phyloP scores from a whole-genome alignment of 352 stramenopile genomes.

The Thraustochytrium sp. region DNA sequence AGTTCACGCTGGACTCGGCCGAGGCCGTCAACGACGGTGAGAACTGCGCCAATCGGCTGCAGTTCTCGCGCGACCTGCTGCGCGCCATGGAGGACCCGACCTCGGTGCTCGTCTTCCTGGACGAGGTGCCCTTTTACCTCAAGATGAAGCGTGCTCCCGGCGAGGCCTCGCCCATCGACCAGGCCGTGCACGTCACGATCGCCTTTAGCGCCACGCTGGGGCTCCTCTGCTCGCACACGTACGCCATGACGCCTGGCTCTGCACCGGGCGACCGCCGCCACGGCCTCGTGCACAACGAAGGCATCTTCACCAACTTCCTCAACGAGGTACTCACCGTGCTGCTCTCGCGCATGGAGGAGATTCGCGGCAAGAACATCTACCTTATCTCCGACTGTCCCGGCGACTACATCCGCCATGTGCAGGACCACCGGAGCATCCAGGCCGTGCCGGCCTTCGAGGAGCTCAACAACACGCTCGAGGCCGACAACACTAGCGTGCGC shows the following conservation, averaged over 20 bases:
- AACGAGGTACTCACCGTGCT: not conserved
- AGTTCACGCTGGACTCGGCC: conserved; percentile 8
- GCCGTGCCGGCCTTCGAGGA: not conserved
- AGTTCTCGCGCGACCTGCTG: not conserved
- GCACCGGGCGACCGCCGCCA: not conserved
- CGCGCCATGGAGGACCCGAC: not conserved
- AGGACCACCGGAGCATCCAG: not conserved
- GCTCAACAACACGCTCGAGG: not conserved
- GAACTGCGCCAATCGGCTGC: not conserved
- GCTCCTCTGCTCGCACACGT: not conserved
- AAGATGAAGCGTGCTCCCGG: not conserved
- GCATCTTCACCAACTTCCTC: not conserved
- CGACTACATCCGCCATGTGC: conserved; percentile 10
- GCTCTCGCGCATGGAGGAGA: not conserved
- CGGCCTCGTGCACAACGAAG: conserved; percentile 1
- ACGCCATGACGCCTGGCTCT: not conserved
- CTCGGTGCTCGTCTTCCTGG: not conserved
- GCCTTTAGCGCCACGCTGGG: not conserved
- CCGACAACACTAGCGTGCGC: not conserved
- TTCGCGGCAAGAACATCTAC: conserved; percentile 30
- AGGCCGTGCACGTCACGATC: not conserved
- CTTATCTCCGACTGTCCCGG: conserved; percentile 9
- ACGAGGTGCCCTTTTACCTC: conserved; percentile 28
- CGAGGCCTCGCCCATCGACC: not conserved
- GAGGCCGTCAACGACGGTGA: conserved; percentile 5